Conservation (phyloP, 2,329 filamentous ascomycete species). For the Cladosporium colombiae region DNA sequence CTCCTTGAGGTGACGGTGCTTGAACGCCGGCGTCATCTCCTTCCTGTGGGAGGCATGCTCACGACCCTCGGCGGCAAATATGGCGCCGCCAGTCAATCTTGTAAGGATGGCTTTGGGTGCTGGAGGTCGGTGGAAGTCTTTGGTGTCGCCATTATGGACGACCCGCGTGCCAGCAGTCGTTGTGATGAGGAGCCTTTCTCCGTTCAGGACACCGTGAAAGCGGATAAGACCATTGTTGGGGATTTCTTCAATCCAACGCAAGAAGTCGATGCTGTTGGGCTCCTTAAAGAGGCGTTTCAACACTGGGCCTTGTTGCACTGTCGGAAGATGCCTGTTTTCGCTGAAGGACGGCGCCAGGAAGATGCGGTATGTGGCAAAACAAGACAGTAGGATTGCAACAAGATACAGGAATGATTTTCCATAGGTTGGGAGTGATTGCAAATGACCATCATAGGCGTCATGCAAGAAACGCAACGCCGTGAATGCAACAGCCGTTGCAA, state of each 20-base stretch:
- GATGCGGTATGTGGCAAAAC: neutral
- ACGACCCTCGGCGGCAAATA: slow-evolving; percentile 22
- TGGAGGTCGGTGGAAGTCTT: slow-evolving; percentile 56
- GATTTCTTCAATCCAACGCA: slow-evolving; percentile 50
- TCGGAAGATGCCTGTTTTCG: neutral
- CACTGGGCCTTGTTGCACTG: neutral
- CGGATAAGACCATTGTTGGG: slow-evolving; percentile 55
- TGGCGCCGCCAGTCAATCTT: slow-evolving; percentile 37
- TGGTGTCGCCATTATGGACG: slow-evolving; percentile 54
- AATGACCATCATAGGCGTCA: neutral
- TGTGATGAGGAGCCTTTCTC: slow-evolving; percentile 44
- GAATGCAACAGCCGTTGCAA: neutral
- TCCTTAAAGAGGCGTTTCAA: slow-evolving; percentile 24
- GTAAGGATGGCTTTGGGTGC: slow-evolving; percentile 46
- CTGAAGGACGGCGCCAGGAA: slow-evolving; percentile 3
- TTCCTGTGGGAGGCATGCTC: slow-evolving; percentile 61
- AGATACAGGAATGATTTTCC: neutral
- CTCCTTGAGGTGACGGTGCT: slow-evolving; percentile 82
- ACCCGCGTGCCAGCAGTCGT: slow-evolving; percentile 49
- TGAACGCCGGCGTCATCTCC: slow-evolving; percentile 77
- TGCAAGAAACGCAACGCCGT: neutral
- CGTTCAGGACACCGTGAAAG: slow-evolving; percentile 47
- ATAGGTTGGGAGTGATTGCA: neutral
- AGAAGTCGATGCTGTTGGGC: slow-evolving; percentile 41
- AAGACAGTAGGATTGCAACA: neutral